Evolutionary conservation across 257 asterid species (phyloP).

Genomic region (Scutellaria minor): DNA sequence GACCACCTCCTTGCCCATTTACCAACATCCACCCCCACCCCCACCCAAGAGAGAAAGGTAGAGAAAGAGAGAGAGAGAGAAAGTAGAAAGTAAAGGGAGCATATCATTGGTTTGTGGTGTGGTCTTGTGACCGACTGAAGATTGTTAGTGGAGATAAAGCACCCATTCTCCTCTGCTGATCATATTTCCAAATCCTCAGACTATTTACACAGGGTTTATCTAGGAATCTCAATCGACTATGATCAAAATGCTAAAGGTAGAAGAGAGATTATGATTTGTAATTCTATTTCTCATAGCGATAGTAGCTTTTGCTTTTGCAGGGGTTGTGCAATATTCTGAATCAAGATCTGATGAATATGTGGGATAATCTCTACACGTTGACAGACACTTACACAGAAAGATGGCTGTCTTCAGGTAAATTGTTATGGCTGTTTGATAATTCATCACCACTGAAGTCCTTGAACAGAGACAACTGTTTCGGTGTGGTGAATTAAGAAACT

Average conservation of each 20-base stretch:
- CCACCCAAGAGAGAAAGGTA: too few relatives aligned
- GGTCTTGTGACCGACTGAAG: neutral
- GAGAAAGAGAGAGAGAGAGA: neutral
- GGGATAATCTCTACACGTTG: slow-evolving; percentile 72
- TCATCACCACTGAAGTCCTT: slow-evolving; percentile 26
- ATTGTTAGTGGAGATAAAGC: neutral
- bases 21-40: too few relatives aligned
- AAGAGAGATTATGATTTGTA: slow-evolving; percentile 15
- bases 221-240: slow-evolving; percentile 6
- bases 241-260: neutral
- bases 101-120: neutral
- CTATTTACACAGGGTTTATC: slow-evolving; percentile 22
- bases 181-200: slow-evolving; percentile 17
- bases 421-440: slow-evolving; percentile 22
- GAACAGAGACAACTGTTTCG: neutral
- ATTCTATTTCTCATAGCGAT: neutral
- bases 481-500: slow-evolving; percentile 14
- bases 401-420: slow-evolving; percentile 91
- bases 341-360: slow-evolving; percentile 58
- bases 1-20: too few relatives aligned
- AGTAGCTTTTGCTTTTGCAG: slow-evolving; percentile 48
- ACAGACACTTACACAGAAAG: slow-evolving; percentile 81
- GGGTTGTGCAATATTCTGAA: slow-evolving; percentile 66
- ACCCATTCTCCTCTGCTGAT: neutral
- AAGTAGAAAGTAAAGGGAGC: neutral